These are phyloP conservation scores for Xylaria flabelliformis DNA, from an alignment of 495 filamentous ascomycete species.

Conservation along the genomic window DNA sequence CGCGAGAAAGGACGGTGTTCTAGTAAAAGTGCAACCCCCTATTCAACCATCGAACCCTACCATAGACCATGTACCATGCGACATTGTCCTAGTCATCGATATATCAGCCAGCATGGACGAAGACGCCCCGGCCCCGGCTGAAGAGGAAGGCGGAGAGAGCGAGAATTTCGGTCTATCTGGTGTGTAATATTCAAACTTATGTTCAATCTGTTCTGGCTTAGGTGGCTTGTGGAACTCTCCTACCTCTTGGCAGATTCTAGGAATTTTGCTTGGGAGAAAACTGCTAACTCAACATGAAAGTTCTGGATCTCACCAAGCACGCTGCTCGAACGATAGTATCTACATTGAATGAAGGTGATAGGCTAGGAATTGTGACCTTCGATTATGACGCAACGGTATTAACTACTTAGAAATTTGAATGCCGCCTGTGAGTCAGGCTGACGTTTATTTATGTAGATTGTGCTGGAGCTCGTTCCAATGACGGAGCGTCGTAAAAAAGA, in stretches of 20 bases:
- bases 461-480: conserved; percentile 49
- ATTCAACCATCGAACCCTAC: conserved; percentile 29
- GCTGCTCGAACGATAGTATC: conserved; percentile 52
- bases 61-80: conserved; percentile 46
- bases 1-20: conserved; percentile 36
- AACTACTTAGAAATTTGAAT: not conserved
- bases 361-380: conserved; percentile 56
- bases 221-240: not conserved
- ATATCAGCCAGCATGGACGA: conserved; percentile 52
- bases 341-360: conserved; percentile 47
- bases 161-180: conserved; percentile 45
- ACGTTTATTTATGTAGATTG: conserved; percentile 36
- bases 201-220: not conserved
- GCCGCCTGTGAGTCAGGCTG: not conserved
- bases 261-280: not conserved
- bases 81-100: conserved; percentile 57
- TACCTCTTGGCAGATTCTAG: not conserved
- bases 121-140: conserved; percentile 41
- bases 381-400: conserved; percentile 35
- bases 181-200: not conserved
- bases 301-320: conserved; percentile 55
- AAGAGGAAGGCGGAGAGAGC: conserved; percentile 26
- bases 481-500: conserved; percentile 40
- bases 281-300: conserved; percentile 15
- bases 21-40: conserved; percentile 49